Conservation (phyloP, 2,329 filamentous ascomycete genomes). For the Hymenoscyphus salicellus region DNA sequence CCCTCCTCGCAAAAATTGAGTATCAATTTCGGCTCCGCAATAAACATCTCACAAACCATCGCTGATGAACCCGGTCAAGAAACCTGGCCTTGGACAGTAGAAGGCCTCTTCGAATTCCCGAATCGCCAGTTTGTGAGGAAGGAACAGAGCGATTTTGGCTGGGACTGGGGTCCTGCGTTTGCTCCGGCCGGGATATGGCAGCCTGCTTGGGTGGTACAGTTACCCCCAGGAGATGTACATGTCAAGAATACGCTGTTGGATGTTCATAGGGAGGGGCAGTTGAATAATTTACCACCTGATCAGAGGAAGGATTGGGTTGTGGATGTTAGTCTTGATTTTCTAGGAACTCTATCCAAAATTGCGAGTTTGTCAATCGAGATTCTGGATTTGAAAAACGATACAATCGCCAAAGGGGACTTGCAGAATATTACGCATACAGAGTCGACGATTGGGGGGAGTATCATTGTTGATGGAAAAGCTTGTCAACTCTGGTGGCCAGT, state of each 20-base stretch:
- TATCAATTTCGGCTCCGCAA: slow-evolving; percentile 57
- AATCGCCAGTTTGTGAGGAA: slow-evolving; percentile 58
- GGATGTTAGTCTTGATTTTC: slow-evolving; percentile 57
- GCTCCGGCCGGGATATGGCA: slow-evolving; percentile 63
- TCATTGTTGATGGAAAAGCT: slow-evolving; percentile 41
- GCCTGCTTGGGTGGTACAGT: slow-evolving; percentile 54
- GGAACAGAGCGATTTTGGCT: slow-evolving; percentile 62
- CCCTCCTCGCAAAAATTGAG: slow-evolving; percentile 38
- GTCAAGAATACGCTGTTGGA: slow-evolving; percentile 55
- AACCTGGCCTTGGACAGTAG: slow-evolving; percentile 49
- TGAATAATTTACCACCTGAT: slow-evolving; percentile 56
- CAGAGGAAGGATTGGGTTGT: slow-evolving; percentile 57
- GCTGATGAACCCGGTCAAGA: slow-evolving; percentile 41
- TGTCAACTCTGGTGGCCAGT: slow-evolving; percentile 61
- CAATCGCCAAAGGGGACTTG: slow-evolving; percentile 40
- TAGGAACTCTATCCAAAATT: slow-evolving; percentile 47
- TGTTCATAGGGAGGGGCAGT: slow-evolving; percentile 55
- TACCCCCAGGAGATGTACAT: slow-evolving; percentile 44
- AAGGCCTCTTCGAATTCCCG: slow-evolving; percentile 49
- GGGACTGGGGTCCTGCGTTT: slow-evolving; percentile 63
- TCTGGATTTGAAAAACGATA: slow-evolving; percentile 41
- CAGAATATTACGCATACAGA: slow-evolving; percentile 41
- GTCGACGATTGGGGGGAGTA: slow-evolving; percentile 48
- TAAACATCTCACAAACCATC: slow-evolving; percentile 51
- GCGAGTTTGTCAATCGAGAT: slow-evolving; percentile 47